Evolutionary conservation across 164 flowering plant genomes (phyloP), one percentile per base, ranked within the genome.

Genomic region (Annona squamosa): DNA sequence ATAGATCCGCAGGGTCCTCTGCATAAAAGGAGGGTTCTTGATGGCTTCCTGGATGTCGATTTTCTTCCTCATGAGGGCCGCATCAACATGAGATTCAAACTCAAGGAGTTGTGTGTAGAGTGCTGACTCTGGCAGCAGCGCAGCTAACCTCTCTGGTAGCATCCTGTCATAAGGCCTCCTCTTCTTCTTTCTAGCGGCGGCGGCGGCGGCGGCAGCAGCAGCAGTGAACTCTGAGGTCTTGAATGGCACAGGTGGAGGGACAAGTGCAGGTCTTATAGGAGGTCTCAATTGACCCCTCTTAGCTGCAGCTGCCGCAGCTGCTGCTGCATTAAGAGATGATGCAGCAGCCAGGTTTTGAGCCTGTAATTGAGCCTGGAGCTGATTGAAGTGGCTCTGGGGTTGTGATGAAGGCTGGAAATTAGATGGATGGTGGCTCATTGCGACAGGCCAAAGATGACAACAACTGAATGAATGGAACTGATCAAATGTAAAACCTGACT

Each of bases 151-250:
- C 26, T 85, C 96, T 1, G 94, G 94, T 67, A 91, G 79, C 77
- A 82, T 82, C 73, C 80, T 86, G 74, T 90, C 96, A 0, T 92
- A 85, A 44, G 79, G 85, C 83, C 85, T 89, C 74, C 80, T 77
- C 81, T 90, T 93, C 80, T 86, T 90, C 74, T 90, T 84, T 3
- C 82, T 83, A 10, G 9, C 13, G 13, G 3, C 13, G 0, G 4
- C 5, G 5, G 5, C 9, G 5, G 52, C 52, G 5, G 52, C 52
- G 52, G 59, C 59, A 66, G 90, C 87, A 77, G 97, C 92, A 16
- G 98, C 94, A 16, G 97, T 77, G 46, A 91, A 72, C 84, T 93
- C 98, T 89, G 91, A 84, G 4, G 92, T 85, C 76, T 87, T 91
- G 75, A 88, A 84, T 1, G 82, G 88, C 3, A 87, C 78, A 69